Evolutionary conservation across 106 monocot genomes (phyloP).

Genomic region (Dendrobium huoshanense): DNA sequence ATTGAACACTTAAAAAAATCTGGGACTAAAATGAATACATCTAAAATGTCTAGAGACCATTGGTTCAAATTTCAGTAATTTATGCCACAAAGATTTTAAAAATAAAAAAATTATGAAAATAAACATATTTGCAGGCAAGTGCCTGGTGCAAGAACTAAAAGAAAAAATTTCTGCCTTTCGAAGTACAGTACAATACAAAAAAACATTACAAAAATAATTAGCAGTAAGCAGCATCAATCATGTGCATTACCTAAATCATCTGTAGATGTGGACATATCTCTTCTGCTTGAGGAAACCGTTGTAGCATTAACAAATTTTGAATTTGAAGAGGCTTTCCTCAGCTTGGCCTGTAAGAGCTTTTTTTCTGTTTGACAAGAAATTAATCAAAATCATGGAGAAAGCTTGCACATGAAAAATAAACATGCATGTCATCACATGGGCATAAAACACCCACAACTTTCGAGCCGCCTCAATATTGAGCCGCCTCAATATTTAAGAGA

Average conservation of each 20-base stretch:
- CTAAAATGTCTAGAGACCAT: too few species aligned
- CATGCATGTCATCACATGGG: neutral
- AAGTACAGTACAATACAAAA: neutral
- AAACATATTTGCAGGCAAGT: neutral
- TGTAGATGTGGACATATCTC: slow-evolving; percentile 57
- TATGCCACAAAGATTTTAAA: neutral
- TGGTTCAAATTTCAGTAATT: neutral
- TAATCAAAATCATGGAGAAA: slow-evolving; percentile 5
- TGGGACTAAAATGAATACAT: too few species aligned
- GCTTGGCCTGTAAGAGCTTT: slow-evolving; percentile 65
- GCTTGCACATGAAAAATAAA: neutral
- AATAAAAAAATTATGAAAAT: neutral
- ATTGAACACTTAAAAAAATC: too few species aligned
- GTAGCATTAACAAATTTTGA: slow-evolving; percentile 20
- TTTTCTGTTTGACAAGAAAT: slow-evolving; percentile 45
- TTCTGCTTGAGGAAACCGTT: slow-evolving; percentile 19
- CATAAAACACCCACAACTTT: neutral
- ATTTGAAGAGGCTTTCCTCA: slow-evolving; percentile 43
- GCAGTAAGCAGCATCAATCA: neutral
- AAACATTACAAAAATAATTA: neutral
- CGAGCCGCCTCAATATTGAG: neutral
- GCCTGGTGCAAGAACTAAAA: neutral
- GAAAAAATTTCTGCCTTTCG: neutral
- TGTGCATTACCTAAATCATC: slow-evolving; percentile 53
- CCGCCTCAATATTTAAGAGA: neutral